These are phyloP conservation scores for Recurvomyces mirabilis DNA, from an alignment of 495 filamentous ascomycete species.

Conservation along the genomic window DNA sequence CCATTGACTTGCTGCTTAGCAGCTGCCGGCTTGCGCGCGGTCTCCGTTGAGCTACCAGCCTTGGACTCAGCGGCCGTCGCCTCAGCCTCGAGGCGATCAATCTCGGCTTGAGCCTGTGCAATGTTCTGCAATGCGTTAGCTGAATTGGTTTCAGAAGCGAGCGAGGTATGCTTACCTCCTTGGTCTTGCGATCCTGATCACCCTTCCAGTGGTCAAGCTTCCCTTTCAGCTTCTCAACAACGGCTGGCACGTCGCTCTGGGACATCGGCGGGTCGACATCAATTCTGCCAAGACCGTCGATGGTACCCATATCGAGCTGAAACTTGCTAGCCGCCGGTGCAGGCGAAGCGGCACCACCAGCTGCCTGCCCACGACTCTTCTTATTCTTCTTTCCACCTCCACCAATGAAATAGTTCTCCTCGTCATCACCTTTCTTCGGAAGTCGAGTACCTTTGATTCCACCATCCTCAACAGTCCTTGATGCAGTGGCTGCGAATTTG, in stretches of 20 bases:
- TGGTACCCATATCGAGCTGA: conserved; percentile 76
- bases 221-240: conserved; percentile 75
- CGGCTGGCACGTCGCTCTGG: conserved; percentile 64
- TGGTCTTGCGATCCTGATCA: conserved; percentile 82
- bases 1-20: conserved; percentile 43
- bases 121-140: conserved; percentile 47
- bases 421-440: conserved; percentile 63
- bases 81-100: conserved; percentile 51
- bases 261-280: conserved; percentile 78
- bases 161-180: conserved; percentile 52
- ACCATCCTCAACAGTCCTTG: conserved; percentile 68
- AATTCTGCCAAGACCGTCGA: conserved; percentile 77
- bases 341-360: conserved; percentile 34
- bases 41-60: conserved; percentile 30
- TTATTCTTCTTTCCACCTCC: conserved; percentile 80
- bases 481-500: conserved; percentile 63
- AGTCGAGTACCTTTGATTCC: conserved; percentile 68
- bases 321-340: conserved; percentile 52
- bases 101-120: conserved; percentile 56
- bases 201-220: conserved; percentile 91
- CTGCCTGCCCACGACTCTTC: conserved; percentile 67
- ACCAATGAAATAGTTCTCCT: conserved; percentile 79
- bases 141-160: conserved; percentile 1
- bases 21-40: conserved; percentile 42
- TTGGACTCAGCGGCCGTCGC: conserved; percentile 27